A percentile compares a stretch with the other conserved stretches of the same genome.
Conservation (phyloP, 83 land plant species). For the Thuja plicata region DNA sequence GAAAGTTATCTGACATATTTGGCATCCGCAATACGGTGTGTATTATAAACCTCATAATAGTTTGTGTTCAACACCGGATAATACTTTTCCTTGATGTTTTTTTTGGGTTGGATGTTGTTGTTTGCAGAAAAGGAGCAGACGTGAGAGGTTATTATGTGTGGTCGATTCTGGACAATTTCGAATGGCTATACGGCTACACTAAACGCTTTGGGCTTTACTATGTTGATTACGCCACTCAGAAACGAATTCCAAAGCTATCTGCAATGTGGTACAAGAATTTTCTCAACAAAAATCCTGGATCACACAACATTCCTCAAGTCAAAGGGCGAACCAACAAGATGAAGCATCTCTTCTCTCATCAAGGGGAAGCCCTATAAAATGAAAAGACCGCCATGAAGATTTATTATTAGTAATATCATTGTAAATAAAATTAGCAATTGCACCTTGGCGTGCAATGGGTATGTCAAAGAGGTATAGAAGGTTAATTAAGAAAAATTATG, state of each 20-base stretch:
- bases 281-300: background rate
- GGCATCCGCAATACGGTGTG: slow-evolving; percentile 10
- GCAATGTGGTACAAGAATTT: background rate
- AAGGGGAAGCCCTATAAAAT: too few relatives aligned
- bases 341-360: too few relatives aligned
- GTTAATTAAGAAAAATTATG: too few relatives aligned
- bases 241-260: background rate
- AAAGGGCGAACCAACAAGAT: too few relatives aligned
- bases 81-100: too few relatives aligned
- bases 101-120: too few relatives aligned
- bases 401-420: too few relatives aligned
- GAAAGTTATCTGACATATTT: background rate
- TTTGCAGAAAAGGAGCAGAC: background rate
- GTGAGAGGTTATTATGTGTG: background rate
- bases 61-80: background rate
- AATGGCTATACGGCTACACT: background rate
- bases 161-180: background rate
- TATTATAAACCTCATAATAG: background rate
- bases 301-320: background rate
- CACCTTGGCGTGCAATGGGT: too few relatives aligned
- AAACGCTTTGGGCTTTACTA: background rate
- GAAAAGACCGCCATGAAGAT: too few relatives aligned
- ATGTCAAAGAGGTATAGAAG: too few relatives aligned
- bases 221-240: background rate
- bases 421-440: too few relatives aligned